These are phyloP conservation scores for Corallochytrium limacisporum DNA, from an alignment of 78 protist species.

Conservation along the genomic window DNA sequence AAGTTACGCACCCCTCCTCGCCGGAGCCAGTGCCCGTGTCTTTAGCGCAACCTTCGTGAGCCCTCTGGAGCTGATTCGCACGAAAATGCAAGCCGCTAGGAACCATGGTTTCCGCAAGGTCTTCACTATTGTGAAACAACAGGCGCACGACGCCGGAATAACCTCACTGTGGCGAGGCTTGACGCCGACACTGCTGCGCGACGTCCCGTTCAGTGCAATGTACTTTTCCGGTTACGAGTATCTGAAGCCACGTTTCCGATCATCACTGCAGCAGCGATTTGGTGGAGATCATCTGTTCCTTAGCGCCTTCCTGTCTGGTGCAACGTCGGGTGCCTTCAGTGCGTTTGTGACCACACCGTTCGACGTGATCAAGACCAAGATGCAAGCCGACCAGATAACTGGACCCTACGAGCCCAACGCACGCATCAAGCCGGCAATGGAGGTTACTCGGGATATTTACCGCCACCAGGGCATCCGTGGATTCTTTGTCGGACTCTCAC, in stretches of 20 bases:
- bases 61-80: constrained; percentile 30
- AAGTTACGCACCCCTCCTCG: not conserved
- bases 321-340: constrained; percentile 11
- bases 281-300: not conserved
- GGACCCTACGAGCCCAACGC: not conserved
- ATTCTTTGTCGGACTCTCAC: constrained; percentile 2
- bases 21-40: constrained; percentile 4
- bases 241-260: not conserved
- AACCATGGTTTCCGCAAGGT: not conserved
- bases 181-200: constrained; percentile 16
- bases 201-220: constrained; percentile 27
- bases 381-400: not conserved
- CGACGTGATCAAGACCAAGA: constrained; percentile 29
- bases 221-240: constrained; percentile 16
- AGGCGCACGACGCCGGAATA: not conserved
- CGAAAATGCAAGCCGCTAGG: constrained; percentile 8
- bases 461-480: not conserved
- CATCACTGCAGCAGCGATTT: not conserved
- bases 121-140: not conserved
- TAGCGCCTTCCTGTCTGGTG: constrained; percentile 22
- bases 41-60: not conserved
- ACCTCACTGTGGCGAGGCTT: constrained; percentile 16
- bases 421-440: not conserved
- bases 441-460: not conserved
- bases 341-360: constrained; percentile 24